These are phyloP conservation scores for Orychophragmus violaceus DNA, from an alignment of 345 rosid genomes.

Conservation along the genomic window DNA sequence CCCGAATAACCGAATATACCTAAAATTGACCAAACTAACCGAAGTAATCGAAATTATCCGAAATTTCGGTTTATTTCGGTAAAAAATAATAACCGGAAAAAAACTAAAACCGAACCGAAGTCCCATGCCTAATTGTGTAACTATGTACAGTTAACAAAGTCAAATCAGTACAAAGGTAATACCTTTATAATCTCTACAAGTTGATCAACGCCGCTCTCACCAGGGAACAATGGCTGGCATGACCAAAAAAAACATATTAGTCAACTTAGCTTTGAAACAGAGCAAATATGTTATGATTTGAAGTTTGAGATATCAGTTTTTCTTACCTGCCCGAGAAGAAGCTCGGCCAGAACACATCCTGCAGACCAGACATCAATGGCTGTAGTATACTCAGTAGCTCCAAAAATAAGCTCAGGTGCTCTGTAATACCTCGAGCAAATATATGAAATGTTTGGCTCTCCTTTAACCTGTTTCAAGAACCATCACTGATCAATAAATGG, in stretches of 20 bases:
- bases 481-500: neutral
- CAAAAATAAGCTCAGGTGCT: slow-evolving; percentile 84
- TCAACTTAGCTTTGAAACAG: neutral
- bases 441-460: slow-evolving; percentile 80
- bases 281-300: neutral
- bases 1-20: too few relatives aligned
- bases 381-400: slow-evolving; percentile 81
- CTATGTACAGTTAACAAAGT: neutral
- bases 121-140: too few relatives aligned
- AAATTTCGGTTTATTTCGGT: too few relatives aligned
- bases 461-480: slow-evolving; percentile 52
- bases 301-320: neutral
- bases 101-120: too few relatives aligned
- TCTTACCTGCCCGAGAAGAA: slow-evolving; percentile 71
- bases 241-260: slow-evolving; percentile 9
- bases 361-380: slow-evolving; percentile 87
- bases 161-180: neutral
- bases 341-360: slow-evolving; percentile 85
- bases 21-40: too few relatives aligned
- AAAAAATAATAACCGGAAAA: too few relatives aligned
- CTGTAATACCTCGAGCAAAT: slow-evolving; percentile 81
- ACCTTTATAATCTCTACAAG: slow-evolving; percentile 92
- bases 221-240: slow-evolving; percentile 84
- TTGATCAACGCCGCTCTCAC: slow-evolving; percentile 87
- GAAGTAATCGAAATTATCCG: too few relatives aligned